These are phyloP conservation scores for Colletotrichum siamense DNA, from an alignment of 2,329 filamentous ascomycete species.

Conservation along the genomic window DNA sequence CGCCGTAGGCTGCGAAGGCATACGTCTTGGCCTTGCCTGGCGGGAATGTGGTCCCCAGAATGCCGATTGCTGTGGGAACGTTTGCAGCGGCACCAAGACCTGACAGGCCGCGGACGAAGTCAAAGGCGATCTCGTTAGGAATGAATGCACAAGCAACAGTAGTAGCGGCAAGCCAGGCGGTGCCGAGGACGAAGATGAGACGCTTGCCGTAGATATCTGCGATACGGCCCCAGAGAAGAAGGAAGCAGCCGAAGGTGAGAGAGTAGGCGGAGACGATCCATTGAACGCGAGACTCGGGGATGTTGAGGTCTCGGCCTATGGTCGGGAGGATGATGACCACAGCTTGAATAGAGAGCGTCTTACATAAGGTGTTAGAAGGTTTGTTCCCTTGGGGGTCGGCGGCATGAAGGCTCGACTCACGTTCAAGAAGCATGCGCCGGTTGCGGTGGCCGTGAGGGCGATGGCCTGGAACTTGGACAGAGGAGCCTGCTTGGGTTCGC, in stretches of 20 bases:
- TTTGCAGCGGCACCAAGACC: constrained; percentile 73
- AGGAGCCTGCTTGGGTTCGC: constrained; percentile 28
- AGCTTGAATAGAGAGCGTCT: constrained; percentile 63
- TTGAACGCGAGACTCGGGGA: constrained; percentile 65
- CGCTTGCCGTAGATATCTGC: constrained; percentile 72
- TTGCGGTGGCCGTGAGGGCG: constrained; percentile 58
- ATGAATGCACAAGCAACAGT: constrained; percentile 68
- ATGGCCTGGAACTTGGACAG: constrained; percentile 59
- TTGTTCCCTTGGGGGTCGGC: not conserved
- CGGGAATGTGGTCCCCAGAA: constrained; percentile 70
- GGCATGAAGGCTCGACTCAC: constrained; percentile 32
- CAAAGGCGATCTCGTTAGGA: constrained; percentile 70
- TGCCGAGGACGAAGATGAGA: constrained; percentile 68
- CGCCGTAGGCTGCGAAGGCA: constrained; percentile 69
- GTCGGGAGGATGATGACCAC: constrained; percentile 68
- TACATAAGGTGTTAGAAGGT: constrained; percentile 12
- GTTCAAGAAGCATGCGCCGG: constrained; percentile 62
- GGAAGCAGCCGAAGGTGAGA: constrained; percentile 70
- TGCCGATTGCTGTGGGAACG: constrained; percentile 74
- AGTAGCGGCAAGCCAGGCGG: constrained; percentile 65
- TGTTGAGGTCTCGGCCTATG: constrained; percentile 60
- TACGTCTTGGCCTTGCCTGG: constrained; percentile 74
- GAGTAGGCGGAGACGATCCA: constrained; percentile 73
- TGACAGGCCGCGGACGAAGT: constrained; percentile 70
- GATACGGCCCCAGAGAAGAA: constrained; percentile 71